Base-by-base conservation (phyloP, 2,329 filamentous ascomycete species). In the Corniculantispora saksenae region DNA sequence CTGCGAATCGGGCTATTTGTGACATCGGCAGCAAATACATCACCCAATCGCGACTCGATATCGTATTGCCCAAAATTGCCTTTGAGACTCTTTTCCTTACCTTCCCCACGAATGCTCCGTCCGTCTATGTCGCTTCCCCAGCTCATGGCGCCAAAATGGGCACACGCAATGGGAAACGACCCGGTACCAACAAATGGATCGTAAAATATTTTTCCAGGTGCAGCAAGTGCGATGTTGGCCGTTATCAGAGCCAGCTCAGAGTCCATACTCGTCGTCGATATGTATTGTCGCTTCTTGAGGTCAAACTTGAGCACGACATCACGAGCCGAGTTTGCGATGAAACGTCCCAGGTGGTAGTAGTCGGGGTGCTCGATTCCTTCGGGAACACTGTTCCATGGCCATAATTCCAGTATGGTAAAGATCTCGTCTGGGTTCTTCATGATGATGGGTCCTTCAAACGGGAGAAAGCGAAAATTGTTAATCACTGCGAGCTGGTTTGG, bases 261-360 rank as follows among this genome's bases (percentile, higher is more conserved):
- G 75, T 99, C 95, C 95, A 99, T 98, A 54, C 92, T 95, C 0
- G 95, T 99, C 0, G 94, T 98, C 70, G 91, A 93, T 72, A 99
- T 98, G 75, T 99, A 99, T 47, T 86, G 85, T 32, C 95, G 84
- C 78, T 97, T 97, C 82, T 99, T 99, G 25, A 99, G 83, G 75
- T 97, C 93, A 72, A 94, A 96, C 27, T 85, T 90, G 43, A 86
- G 81, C 38, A 92, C 83, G 6, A 89, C 82, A 61, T 91, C 86
- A 53, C 94, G 85, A 3, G 85, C 86, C 2, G 91, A 89, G 15
- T 80, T 80, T 2, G 83, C 89, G 27, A 98, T 76, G 64, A 87
- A 86, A 10, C 93, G 87, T 13, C 92, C 93, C 29, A 98, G 84
- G 73, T 90, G 90, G 27, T 93, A 79, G 19, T 63, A 69, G 43